Conservation (phyloP, 2,329 filamentous ascomycete species). For the Aspergillus flavus region DNA sequence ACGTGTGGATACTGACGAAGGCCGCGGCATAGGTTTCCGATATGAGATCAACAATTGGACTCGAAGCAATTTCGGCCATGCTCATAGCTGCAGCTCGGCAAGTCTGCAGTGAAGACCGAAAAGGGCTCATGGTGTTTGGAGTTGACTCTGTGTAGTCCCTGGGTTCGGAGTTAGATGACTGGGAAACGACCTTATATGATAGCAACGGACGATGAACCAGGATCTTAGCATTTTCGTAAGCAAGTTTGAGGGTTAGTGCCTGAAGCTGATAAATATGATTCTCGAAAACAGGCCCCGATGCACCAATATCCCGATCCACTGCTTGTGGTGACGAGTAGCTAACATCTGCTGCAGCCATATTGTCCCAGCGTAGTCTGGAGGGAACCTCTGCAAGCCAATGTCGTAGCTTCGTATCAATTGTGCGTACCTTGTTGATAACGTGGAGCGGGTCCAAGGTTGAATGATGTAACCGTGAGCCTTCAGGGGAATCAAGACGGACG, state of each 20-base stretch:
- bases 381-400: constrained; percentile 24
- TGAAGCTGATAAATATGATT: constrained; percentile 35
- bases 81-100: constrained; percentile 26
- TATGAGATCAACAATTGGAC: constrained; percentile 18
- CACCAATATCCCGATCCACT: constrained; percentile 27
- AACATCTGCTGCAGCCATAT: background rate
- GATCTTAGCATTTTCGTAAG: constrained; percentile 39
- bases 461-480: background rate
- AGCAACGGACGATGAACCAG: constrained; percentile 32
- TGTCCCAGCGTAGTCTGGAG: constrained; percentile 5
- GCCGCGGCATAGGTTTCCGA: constrained; percentile 27
- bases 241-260: constrained; percentile 35
- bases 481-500: constrained; percentile 6
- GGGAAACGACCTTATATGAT: constrained; percentile 18
- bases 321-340: constrained; percentile 22
- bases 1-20: constrained; percentile 29
- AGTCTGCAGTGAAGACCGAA: constrained; percentile 11
- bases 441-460: constrained; percentile 1
- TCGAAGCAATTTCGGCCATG: constrained; percentile 16
- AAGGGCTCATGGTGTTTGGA: background rate
- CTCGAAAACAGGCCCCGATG: constrained; percentile 25
- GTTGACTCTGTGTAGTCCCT: background rate
- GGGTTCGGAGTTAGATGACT: background rate
- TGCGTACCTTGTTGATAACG: constrained; percentile 11
- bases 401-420: constrained; percentile 9